Base-by-base conservation (phyloP, 2,329 filamentous ascomycete genomes). In the Colletotrichum horii region DNA sequence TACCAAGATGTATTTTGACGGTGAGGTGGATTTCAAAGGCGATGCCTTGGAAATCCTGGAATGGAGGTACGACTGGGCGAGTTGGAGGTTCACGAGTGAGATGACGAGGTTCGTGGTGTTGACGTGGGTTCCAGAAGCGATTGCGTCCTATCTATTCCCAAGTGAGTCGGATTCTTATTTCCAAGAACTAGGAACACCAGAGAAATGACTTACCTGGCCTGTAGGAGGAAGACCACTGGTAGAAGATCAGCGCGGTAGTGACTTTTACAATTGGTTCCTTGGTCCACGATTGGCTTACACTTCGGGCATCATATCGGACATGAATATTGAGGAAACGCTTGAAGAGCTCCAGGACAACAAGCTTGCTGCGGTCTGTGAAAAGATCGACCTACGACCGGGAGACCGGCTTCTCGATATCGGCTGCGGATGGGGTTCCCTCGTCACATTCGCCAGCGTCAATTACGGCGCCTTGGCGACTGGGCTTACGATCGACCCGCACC, bases 231-330 rank as follows among this genome's bases (percentile, higher is more conserved):
- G 43, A 22, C 43, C 3, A 22, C 12, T 52, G 6, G 11, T 52
- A 1, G 43, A 52, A 52, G 43, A 52, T 14, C 43, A 52, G 6
- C 93, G 95, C 80, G 95, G 95, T 81, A 94, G 97, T 83, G 95
- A 97, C 85, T 97, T 97, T 87, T 97, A 98, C 88, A 93, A 91
- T 83, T 97, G 95, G 94, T 97, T 97, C 89, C 90, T 97, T 76
- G 95, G 95, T 76, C 95, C 95, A 75, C 95, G 95, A 81, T 97
- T 97, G 95, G 94, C 97, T 85, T 97, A 97, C 88, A 98, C 95
- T 61, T 96, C 94, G 48, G 95, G 95, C 80, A 89, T 98, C 79
- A 96, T 98, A 83, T 92, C 93, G 74, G 94, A 97, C 83, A 91
- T 94, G 85, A 93, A 92, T 86, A 89, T 88, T 78, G 95, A 97